Conservation (phyloP, 2,329 filamentous ascomycete species). For the Trichoderma semiorbis region DNA sequence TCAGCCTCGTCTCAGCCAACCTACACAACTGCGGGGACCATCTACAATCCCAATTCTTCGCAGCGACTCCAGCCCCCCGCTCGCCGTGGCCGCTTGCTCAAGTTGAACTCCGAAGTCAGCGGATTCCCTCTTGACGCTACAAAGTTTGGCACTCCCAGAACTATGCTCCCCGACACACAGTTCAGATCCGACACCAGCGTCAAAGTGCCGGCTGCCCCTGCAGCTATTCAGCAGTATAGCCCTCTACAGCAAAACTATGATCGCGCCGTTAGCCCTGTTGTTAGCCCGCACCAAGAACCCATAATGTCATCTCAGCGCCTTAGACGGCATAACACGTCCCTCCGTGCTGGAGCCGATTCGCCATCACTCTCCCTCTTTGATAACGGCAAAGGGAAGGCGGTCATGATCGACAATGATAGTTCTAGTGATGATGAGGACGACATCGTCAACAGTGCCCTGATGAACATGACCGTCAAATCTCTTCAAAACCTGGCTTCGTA, state of each 20-base stretch:
- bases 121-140: constrained; percentile 24
- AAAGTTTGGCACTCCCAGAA: constrained; percentile 34
- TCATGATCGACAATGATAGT: background rate
- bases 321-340: constrained; percentile 26
- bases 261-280: constrained; percentile 44
- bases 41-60: constrained; percentile 47
- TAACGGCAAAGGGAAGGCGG: background rate
- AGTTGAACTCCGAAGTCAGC: constrained; percentile 34
- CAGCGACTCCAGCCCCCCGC: constrained; percentile 49
- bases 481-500: constrained; percentile 55
- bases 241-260: constrained; percentile 55
- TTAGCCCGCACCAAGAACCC: constrained; percentile 26
- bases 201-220: background rate
- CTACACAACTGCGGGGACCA: constrained; percentile 56
- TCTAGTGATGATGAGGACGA: constrained; percentile 29
- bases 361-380: background rate
- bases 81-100: constrained; percentile 47
- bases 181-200: background rate
- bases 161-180: constrained; percentile 33
- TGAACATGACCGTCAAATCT: constrained; percentile 44
- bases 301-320: constrained; percentile 29
- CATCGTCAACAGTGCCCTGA: constrained; percentile 32
- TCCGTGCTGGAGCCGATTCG: constrained; percentile 14
- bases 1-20: constrained; percentile 34
- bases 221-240: constrained; percentile 38